Conservation (phyloP, 2,329 filamentous ascomycete genomes). For the Penicillium sp. region DNA sequence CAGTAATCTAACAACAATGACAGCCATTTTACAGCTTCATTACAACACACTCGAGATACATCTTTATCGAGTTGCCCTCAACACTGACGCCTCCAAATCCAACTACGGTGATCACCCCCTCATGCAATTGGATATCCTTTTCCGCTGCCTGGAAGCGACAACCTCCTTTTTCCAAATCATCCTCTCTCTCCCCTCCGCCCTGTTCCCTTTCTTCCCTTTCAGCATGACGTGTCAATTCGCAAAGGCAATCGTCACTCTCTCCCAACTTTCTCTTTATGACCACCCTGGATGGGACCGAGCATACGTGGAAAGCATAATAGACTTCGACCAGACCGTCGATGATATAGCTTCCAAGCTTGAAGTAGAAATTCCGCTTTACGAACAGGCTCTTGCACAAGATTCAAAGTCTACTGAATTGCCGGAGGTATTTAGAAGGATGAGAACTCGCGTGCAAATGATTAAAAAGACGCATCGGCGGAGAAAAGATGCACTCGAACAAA, state of each 20-base stretch:
- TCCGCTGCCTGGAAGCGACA: conserved; percentile 50
- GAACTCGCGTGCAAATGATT: conserved; percentile 5
- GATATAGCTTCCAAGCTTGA: conserved; percentile 18
- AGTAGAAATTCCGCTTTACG: conserved; percentile 7
- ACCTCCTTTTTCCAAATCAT: conserved; percentile 54
- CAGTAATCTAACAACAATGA: not conserved
- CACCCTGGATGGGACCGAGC: conserved; percentile 26
- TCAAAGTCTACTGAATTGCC: conserved; percentile 1
- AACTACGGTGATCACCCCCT: conserved; percentile 38
- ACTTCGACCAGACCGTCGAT: conserved; percentile 23
- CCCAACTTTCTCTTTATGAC: conserved; percentile 28
- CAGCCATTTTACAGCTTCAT: conserved; percentile 28
- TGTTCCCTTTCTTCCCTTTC: conserved; percentile 52
- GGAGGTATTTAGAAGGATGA: conserved; percentile 16
- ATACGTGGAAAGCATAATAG: conserved; percentile 23
- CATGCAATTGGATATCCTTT: conserved; percentile 53
- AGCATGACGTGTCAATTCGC: conserved; percentile 50
- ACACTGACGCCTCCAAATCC: conserved; percentile 42
- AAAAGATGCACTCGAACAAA: conserved; percentile 10
- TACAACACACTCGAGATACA: conserved; percentile 29
- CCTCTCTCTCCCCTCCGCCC: conserved; percentile 45
- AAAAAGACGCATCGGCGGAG: conserved; percentile 16
- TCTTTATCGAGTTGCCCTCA: conserved; percentile 28
- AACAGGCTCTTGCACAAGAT: not conserved
- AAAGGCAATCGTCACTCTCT: conserved; percentile 40